phyloP scores from a whole-genome alignment of 2,329 filamentous ascomycete species.

The Penicillium olsonii region DNA sequence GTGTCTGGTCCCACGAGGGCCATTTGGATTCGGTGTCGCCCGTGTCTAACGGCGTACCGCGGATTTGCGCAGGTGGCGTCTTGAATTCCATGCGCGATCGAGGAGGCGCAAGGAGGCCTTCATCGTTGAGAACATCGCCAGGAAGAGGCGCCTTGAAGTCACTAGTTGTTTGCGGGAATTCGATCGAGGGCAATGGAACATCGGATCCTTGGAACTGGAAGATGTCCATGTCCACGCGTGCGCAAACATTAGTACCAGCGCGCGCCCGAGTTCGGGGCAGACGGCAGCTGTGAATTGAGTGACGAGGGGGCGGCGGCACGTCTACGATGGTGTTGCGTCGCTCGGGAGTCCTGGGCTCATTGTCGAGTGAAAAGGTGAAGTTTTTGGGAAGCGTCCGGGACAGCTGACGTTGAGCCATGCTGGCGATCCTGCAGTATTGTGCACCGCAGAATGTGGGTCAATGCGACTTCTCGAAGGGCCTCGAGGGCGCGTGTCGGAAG shows the following conservation, averaged over 20 bases:
- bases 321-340: constrained; percentile 41
- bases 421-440: constrained; percentile 11
- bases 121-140: constrained; percentile 30
- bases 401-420: constrained; percentile 43
- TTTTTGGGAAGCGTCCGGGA: constrained; percentile 51
- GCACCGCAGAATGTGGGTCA: constrained; percentile 11
- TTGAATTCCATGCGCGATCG: constrained; percentile 41
- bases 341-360: constrained; percentile 47
- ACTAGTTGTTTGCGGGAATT: constrained; percentile 36
- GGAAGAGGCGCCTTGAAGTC: constrained; percentile 28
- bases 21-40: constrained; percentile 29
- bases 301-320: constrained; percentile 48
- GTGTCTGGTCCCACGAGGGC: constrained; percentile 34
- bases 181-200: constrained; percentile 47
- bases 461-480: constrained; percentile 10
- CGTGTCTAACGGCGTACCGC: constrained; percentile 36
- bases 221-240: constrained; percentile 37
- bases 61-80: constrained; percentile 49
- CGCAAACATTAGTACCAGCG: constrained; percentile 40
- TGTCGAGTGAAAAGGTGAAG: constrained; percentile 45
- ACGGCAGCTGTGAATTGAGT: constrained; percentile 44
- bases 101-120: constrained; percentile 43
- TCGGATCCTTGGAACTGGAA: constrained; percentile 38
- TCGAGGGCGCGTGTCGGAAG: constrained; percentile 8
- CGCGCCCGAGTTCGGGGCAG: constrained; percentile 43